Conservation (phyloP, 2,329 filamentous ascomycete genomes). For the Colletotrichum tropicicola region DNA sequence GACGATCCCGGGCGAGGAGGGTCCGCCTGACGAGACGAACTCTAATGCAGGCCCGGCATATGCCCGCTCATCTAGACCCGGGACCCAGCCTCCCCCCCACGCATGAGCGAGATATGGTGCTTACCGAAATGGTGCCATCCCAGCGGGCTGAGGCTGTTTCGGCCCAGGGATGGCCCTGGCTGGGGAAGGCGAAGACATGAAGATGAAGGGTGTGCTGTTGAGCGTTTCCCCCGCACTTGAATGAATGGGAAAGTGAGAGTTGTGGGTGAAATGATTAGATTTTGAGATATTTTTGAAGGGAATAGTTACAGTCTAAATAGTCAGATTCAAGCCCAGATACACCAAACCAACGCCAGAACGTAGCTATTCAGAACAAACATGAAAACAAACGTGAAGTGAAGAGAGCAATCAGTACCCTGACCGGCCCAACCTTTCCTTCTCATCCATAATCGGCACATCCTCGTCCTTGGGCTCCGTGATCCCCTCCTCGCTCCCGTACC, state of each 20-base stretch:
- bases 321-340: no score
- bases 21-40: neutral
- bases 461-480: conserved; percentile 22
- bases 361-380: neutral
- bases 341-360: neutral
- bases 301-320: neutral
- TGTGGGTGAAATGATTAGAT: neutral
- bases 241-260: neutral
- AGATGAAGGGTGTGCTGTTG: neutral
- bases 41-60: neutral
- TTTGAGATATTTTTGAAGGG: neutral
- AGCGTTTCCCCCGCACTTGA: neutral
- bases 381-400: neutral
- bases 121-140: neutral
- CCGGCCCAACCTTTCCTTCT: conserved; percentile 19
- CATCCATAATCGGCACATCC: conserved; percentile 10
- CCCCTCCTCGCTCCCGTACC: conserved; percentile 9
- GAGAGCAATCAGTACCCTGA: neutral
- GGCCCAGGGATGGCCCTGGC: neutral
- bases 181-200: neutral
- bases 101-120: neutral
- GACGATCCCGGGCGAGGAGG: neutral
- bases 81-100: no score
- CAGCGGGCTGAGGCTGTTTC: neutral
- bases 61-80: neutral